A percentile compares a stretch with the other conserved stretches of the same genome.
phyloP scores from a whole-genome alignment of 2,329 filamentous ascomycete species.

The Botrytis sinoallii region DNA sequence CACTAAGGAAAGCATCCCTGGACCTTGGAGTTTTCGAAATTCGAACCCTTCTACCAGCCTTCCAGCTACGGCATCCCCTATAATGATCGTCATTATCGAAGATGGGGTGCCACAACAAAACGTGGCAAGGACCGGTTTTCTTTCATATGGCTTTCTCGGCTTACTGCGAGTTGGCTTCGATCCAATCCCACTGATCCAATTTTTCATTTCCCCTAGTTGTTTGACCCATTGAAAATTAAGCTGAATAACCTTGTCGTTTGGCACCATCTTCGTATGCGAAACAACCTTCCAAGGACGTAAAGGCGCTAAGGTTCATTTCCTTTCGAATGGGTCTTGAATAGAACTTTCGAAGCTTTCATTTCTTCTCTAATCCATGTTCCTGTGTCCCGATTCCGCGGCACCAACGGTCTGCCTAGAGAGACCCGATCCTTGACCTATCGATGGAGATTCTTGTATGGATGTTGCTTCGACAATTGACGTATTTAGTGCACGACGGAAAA shows the following conservation, averaged over 20 bases:
- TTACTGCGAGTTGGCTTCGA: not conserved
- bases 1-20: not conserved
- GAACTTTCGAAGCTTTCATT: conserved; percentile 21
- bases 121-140: conserved; percentile 15
- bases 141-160: conserved; percentile 6
- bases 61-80: conserved; percentile 12
- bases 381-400: conserved; percentile 15
- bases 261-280: not conserved
- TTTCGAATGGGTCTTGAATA: conserved; percentile 10
- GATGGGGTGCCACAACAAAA: conserved; percentile 17
- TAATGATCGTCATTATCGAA: conserved; percentile 16
- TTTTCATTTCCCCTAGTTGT: not conserved
- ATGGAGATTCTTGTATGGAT: conserved; percentile 3
- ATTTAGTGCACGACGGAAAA: conserved; percentile 10
- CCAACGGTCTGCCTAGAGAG: conserved; percentile 13
- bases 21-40: not conserved
- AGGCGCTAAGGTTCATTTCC: conserved; percentile 14
- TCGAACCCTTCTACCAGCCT: not conserved
- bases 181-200: not conserved
- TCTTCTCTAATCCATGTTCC: conserved; percentile 21
- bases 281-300: not conserved
- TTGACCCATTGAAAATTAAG: conserved; percentile 7
- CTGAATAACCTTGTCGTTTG: not conserved
- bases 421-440: conserved; percentile 13
- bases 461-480: not conserved